phyloP scores from a whole-genome alignment of 2,329 filamentous ascomycete genomes.

The Cercospora sesami region DNA sequence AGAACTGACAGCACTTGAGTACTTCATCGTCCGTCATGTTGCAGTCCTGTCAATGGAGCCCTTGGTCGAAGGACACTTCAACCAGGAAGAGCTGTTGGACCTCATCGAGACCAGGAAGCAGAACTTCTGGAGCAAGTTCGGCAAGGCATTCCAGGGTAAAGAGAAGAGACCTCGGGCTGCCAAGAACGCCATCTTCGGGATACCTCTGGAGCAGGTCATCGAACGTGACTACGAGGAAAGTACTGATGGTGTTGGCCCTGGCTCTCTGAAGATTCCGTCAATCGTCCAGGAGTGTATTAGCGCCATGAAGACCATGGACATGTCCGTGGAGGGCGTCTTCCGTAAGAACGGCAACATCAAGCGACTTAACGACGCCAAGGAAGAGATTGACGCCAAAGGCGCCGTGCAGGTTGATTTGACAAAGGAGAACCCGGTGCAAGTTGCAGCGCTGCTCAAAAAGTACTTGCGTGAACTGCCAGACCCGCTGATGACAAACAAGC shows the following conservation, averaged over 20 bases:
- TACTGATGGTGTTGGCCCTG: slow-evolving; percentile 93
- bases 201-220: slow-evolving; percentile 82
- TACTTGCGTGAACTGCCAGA: slow-evolving; percentile 94
- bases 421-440: slow-evolving; percentile 86
- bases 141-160: slow-evolving; percentile 71
- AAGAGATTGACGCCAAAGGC: slow-evolving; percentile 81
- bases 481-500: slow-evolving; percentile 89
- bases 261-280: slow-evolving; percentile 85
- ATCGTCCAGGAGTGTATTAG: slow-evolving; percentile 92
- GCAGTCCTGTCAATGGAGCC: slow-evolving; percentile 95
- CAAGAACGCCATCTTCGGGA: slow-evolving; percentile 92
- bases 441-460: slow-evolving; percentile 90
- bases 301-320: slow-evolving; percentile 97
- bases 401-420: slow-evolving; percentile 83
- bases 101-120: slow-evolving; percentile 91
- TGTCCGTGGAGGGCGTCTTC: slow-evolving; percentile 98
- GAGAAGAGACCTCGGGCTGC: slow-evolving; percentile 75
- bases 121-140: slow-evolving; percentile 98
- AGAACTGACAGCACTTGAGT: slow-evolving; percentile 89
- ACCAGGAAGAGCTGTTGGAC: slow-evolving; percentile 86
- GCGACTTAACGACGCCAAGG: slow-evolving; percentile 80
- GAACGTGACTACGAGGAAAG: slow-evolving; percentile 95
- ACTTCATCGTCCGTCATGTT: slow-evolving; percentile 94
- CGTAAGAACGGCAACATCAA: slow-evolving; percentile 99
- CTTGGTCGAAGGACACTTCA: slow-evolving; percentile 83